phyloP scores from a whole-genome alignment of 495 filamentous ascomycete species.

The Geopyxis carbonaria region DNA sequence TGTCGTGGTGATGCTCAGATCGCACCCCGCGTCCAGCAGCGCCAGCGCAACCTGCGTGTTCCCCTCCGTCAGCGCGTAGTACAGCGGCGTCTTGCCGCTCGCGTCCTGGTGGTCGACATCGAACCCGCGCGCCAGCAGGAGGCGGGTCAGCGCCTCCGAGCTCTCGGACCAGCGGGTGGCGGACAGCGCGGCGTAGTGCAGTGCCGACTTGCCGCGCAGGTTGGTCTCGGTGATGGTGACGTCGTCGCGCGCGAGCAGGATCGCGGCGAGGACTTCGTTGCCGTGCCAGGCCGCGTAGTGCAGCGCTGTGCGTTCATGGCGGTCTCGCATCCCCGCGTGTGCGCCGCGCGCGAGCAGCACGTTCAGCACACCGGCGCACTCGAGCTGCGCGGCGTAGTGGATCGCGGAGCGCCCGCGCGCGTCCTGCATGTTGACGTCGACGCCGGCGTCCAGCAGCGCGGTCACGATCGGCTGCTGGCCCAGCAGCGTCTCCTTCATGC shows the following conservation, averaged over 20 bases:
- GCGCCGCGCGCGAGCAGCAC: slow-evolving; percentile 8
- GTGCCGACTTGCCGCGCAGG: slow-evolving; percentile 2
- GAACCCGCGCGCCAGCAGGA: slow-evolving; percentile 6
- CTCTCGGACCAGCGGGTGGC: neutral
- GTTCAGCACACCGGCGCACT: slow-evolving; percentile 2
- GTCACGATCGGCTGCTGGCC: too few relatives aligned
- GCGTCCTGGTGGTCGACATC: slow-evolving; percentile 6
- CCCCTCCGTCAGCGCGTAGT: too few relatives aligned
- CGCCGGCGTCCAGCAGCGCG: slow-evolving; percentile 13
- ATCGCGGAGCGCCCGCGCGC: neutral
- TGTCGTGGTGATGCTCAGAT: slow-evolving; percentile 1
- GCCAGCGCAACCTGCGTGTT: slow-evolving; percentile 8
- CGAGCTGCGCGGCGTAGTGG: slow-evolving; percentile 3
- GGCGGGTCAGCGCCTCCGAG: neutral
- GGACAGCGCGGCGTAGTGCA: slow-evolving; percentile 12
- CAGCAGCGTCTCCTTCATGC: slow-evolving; percentile 3
- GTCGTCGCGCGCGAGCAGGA: slow-evolving; percentile 7
- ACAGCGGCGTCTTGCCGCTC: slow-evolving; percentile 7
- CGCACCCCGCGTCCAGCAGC: slow-evolving; percentile 8
- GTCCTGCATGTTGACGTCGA: slow-evolving; percentile 5
- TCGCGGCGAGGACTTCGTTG: slow-evolving; percentile 1
- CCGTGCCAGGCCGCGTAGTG: slow-evolving; percentile 1
- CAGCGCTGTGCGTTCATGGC: slow-evolving; percentile 4
- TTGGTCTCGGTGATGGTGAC: slow-evolving; percentile 3
- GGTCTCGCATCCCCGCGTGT: too few relatives aligned